Base-by-base conservation (phyloP, 805 yeast species). In the Komagataella ulmi region DNA sequence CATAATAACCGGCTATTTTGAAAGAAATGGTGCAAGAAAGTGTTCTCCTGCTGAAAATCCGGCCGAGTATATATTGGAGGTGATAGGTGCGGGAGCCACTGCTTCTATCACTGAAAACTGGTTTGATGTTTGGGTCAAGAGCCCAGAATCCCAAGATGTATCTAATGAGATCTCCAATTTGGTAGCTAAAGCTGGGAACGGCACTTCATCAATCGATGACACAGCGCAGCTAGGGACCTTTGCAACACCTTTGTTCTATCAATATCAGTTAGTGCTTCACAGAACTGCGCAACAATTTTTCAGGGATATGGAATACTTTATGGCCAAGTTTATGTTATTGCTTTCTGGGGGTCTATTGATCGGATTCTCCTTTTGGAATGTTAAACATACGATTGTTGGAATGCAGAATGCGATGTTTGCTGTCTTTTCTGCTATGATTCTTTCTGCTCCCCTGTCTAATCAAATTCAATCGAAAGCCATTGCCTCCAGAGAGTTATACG, bases 291-390 rank as follows among this genome's bases (percentile, higher is more conserved):
- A 63, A 8, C 75, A 71, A 56, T 71, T 72, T 56, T 81, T 78
- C 77, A 74, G 93, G 64, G 74, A 81, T 55, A 84, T 82, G 5
- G 61, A 68, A 24, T 84, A 85, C 61, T 73, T 85, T 56, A 70
- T 73, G 64, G 71, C 91, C 44, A 86, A 85, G 67, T 57, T 79
- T 21, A 69, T 71, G 18, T 52, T 59, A 57, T 67, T 69, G 55
- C 61, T 73, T 43, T 61, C 75, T 17, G 71, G 80, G 48, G 79
- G 87, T 45, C 60, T 85, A 17, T 81, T 83, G 61, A 76, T 81
- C 55, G 95, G 95, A 46, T 86, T 86, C 64, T 72, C 83, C 0
- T 86, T 81, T 66, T 84, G 72, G 71, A 71, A 78, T 58, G 75
- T 80, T 30, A 75, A 74, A 50, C 62, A 65, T 47, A 64, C 75